These are phyloP conservation scores for Cryptosporidium bovis DNA, from an alignment of 169 alveolate genomes.

Conservation along the genomic window DNA sequence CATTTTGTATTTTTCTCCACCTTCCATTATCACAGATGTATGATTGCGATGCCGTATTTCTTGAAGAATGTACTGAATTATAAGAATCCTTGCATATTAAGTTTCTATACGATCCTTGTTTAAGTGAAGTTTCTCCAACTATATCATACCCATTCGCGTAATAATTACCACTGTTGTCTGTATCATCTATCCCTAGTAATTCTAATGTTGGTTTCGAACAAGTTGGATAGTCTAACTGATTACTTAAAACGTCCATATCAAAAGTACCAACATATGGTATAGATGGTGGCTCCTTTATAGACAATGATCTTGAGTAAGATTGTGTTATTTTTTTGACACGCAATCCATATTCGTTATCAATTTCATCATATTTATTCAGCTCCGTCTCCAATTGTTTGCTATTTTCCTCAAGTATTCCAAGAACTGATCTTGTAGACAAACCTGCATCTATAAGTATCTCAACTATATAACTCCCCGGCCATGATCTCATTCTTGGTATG, in stretches of 20 bases:
- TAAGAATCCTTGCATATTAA: slow-evolving; percentile 11
- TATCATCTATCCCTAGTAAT: slow-evolving; percentile 29
- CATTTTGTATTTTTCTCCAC: slow-evolving; percentile 64
- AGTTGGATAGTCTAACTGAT: slow-evolving; percentile 59
- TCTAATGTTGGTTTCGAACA: slow-evolving; percentile 39
- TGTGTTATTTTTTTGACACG: slow-evolving; percentile 4
- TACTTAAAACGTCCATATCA: slow-evolving; percentile 52
- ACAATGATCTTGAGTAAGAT: slow-evolving; percentile 62
- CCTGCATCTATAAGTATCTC: slow-evolving; percentile 67
- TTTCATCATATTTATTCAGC: slow-evolving; percentile 6
- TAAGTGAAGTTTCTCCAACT: slow-evolving; percentile 56
- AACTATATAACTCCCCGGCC: slow-evolving; percentile 72
- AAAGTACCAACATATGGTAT: slow-evolving; percentile 68
- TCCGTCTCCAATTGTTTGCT: background rate
- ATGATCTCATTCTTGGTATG: slow-evolving; percentile 59
- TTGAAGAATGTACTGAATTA: slow-evolving; percentile 13
- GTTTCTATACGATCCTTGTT: slow-evolving; percentile 63
- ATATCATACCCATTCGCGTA: slow-evolving; percentile 54
- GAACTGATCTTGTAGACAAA: slow-evolving; percentile 45
- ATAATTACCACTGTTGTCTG: background rate
- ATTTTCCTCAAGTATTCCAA: slow-evolving; percentile 24
- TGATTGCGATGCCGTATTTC: slow-evolving; percentile 36
- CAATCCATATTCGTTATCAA: slow-evolving; percentile 43
- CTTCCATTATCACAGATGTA: slow-evolving; percentile 72
- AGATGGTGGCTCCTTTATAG: slow-evolving; percentile 38